Evolutionary conservation across 495 filamentous ascomycete species (phyloP), one percentile per base, ranked within the genome.

Genomic region (Talaromyces proteolyticus): DNA sequence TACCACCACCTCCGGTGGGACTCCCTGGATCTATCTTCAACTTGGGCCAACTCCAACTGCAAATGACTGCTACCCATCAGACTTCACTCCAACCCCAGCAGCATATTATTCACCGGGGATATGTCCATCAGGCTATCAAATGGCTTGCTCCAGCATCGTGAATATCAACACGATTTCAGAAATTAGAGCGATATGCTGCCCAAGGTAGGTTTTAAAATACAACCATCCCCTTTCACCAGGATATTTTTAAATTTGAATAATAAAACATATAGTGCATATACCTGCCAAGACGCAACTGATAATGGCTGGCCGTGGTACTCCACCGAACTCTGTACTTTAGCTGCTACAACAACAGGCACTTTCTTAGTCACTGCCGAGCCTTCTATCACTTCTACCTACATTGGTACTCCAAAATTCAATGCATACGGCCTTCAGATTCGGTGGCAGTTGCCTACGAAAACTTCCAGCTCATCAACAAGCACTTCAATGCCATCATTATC

Each of bases 121-220:
- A 48, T 61, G 58, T 41, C 60, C 60, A 16, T 42, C 29, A 17
- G 53, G 60, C 5, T 63, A 61, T 41, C 56, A 52, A 16, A 41
- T 43, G 11, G 58, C 55, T 17, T 63, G 60, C 45, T 49, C 57
- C 23, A 46, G 39, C n/a, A n/a, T 48, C 8, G 41, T 52, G 16
- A 54, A 40, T 12, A 34, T 29, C 6, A 42, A 14, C 17, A 39
- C 22, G 5, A 16, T 10, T 12, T 48, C 34, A 4, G 52, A 42
- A 16, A 63, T 57, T 17, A 44, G 45, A 17, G 54, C 52, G 20
- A 61, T 53, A 22, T 60, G 60, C 37, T 63, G 60, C 54, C 60
- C 60, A 6, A 45, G 43, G 43, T 26, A 23, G 21, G 40, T 6
- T 6, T 42, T 6, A 10, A 42, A 10, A 42, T 19, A 10, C 16